These are phyloP conservation scores for Macadamia tetraphylla DNA, from an alignment of 164 flowering plant species.

Conservation along the genomic window DNA sequence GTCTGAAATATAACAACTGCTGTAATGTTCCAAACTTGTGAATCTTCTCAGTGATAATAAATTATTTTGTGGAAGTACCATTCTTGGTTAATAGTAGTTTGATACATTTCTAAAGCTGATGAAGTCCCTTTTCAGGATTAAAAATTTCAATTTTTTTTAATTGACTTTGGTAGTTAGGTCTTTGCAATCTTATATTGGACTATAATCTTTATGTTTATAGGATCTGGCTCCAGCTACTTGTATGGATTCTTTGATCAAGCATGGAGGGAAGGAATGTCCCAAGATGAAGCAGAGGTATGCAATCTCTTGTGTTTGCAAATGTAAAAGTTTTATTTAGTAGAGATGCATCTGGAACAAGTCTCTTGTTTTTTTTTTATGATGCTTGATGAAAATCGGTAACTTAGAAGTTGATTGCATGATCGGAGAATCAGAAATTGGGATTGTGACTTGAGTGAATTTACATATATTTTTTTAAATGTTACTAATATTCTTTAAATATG, in stretches of 20 bases:
- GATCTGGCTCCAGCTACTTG: constrained; percentile 93
- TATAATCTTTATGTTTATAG: constrained; percentile 25
- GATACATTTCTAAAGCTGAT: not conserved
- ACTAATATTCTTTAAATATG: too few relatives aligned
- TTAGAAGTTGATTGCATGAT: too few relatives aligned
- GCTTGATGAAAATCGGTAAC: not conserved
- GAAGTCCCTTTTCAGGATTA: not conserved
- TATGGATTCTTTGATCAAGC: constrained; percentile 98
- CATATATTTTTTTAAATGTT: too few relatives aligned
- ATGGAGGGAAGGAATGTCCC: constrained; percentile 95
- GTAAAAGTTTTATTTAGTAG: not conserved
- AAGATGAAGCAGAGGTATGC: constrained; percentile 97
- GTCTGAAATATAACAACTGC: too few relatives aligned
- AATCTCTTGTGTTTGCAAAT: not conserved
- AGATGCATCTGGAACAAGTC: not conserved
- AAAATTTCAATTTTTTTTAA: not conserved
- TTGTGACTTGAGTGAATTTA: too few relatives aligned
- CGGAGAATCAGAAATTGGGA: too few relatives aligned
- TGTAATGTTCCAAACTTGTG: too few relatives aligned
- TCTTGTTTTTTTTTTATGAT: too few relatives aligned
- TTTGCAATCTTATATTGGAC: not conserved
- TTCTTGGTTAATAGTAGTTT: too few relatives aligned
- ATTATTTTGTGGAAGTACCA: too few relatives aligned
- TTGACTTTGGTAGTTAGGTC: too few relatives aligned
- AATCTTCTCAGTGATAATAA: too few relatives aligned